These are phyloP conservation scores for Mycena galopus DNA, from an alignment of 768 basidiomycete genomes.

Conservation along the genomic window DNA sequence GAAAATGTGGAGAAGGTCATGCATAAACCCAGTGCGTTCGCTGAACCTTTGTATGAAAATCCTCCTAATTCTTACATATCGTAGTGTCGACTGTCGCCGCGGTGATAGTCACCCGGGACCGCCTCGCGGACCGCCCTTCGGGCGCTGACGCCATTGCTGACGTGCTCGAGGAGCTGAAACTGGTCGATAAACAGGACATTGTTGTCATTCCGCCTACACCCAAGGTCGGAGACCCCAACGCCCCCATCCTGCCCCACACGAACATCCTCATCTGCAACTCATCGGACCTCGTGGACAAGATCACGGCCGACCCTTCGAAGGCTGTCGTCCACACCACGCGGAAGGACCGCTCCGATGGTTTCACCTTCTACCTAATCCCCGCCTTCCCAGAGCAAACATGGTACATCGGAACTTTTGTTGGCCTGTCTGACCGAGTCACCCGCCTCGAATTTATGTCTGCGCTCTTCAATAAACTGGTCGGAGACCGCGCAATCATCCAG, in stretches of 20 bases:
- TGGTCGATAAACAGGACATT: neutral
- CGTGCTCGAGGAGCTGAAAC: neutral
- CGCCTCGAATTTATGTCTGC: neutral
- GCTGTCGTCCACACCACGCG: neutral
- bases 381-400: neutral
- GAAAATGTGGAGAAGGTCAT: too few relatives aligned
- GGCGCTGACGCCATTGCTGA: conserved; percentile 3
- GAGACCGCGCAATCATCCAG: neutral
- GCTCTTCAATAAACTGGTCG: neutral
- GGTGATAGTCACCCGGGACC: too few relatives aligned
- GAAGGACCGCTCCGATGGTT: neutral
- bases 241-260: too few relatives aligned
- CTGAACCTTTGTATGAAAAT: too few relatives aligned
- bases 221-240: neutral
- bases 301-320: neutral
- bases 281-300: neutral
- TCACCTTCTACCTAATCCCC: neutral
- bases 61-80: too few relatives aligned
- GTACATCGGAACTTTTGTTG: too few relatives aligned
- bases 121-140: neutral
- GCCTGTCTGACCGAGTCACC: neutral
- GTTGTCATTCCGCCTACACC: neutral
- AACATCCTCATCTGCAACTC: too few relatives aligned
- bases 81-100: too few relatives aligned
- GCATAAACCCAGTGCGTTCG: too few relatives aligned